phyloP scores from a whole-genome alignment of 768 basidiomycete genomes.

The Kondoa malvinella region DNA sequence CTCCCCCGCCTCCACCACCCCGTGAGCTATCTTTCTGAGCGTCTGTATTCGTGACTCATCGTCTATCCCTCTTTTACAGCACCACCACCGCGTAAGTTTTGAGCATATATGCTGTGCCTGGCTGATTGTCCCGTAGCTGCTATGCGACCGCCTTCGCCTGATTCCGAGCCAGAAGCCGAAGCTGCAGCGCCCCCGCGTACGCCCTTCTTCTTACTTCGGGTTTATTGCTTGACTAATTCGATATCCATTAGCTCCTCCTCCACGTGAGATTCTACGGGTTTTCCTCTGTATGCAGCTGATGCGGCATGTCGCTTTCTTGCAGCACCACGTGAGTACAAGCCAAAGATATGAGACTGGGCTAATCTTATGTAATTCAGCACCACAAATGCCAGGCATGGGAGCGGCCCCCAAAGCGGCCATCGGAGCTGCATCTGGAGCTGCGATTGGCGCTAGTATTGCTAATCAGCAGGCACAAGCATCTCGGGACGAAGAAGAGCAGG shows the following conservation, averaged over 20 bases:
- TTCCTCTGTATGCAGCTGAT: neutral
- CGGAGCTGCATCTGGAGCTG: neutral
- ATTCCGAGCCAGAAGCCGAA: neutral
- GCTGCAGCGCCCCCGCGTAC: too few species aligned
- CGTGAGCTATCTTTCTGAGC: neutral
- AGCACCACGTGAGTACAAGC: neutral
- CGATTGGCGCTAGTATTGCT: neutral
- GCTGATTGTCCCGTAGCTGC: neutral
- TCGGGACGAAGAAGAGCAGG: neutral
- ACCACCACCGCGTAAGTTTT: conserved; percentile 1
- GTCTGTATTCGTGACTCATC: neutral
- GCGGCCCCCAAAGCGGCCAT: neutral
- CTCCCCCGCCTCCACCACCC: neutral
- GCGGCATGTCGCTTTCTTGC: too few species aligned
- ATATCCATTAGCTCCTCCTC: too few species aligned
- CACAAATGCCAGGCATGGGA: neutral
- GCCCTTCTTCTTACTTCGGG: too few species aligned
- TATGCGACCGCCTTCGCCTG: neutral
- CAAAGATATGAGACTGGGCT: too few species aligned
- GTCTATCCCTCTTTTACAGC: neutral
- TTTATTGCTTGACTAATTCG: too few species aligned
- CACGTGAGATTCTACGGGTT: neutral
- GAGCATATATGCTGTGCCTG: neutral
- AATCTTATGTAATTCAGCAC: neutral
- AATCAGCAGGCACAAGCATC: neutral